Conservation (phyloP, 441 rosid genomes). For the Bocquillonia castaneifolia region DNA sequence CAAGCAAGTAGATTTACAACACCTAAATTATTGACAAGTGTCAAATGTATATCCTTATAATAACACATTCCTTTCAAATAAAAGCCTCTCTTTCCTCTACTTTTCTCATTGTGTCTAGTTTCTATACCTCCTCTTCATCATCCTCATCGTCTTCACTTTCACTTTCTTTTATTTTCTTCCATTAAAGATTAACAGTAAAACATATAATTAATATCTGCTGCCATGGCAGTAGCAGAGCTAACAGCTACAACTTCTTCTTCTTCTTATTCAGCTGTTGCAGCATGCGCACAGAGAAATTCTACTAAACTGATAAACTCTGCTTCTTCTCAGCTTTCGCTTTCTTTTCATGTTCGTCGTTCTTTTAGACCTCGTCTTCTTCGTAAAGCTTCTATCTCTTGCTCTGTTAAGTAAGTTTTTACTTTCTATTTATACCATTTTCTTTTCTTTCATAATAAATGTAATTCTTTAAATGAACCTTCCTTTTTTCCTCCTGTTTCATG, state of each 20-base stretch:
- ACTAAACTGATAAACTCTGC: constrained; percentile 34
- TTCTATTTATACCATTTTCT: neutral
- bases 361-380: constrained; percentile 38
- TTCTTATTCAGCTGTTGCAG: constrained; percentile 30
- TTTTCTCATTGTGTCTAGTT: constrained; percentile 1
- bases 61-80: constrained; percentile 8
- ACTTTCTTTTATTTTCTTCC: neutral
- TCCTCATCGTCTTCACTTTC: neutral
- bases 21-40: constrained; percentile 44
- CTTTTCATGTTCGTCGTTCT: constrained; percentile 40
- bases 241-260: too few species aligned
- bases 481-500: too few species aligned
- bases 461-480: too few species aligned
- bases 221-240: constrained; percentile 76
- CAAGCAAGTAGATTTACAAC: constrained; percentile 10
- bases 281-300: constrained; percentile 33
- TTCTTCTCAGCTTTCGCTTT: constrained; percentile 47
- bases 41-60: constrained; percentile 41
- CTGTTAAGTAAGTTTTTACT: constrained; percentile 56
- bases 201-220: neutral
- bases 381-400: constrained; percentile 53
- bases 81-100: constrained; percentile 11
- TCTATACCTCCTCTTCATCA: neutral
- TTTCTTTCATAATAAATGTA: too few species aligned
- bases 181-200: neutral